Evolutionary conservation across 257 asterid genomes (phyloP), one percentile per base, ranked within the genome.

Genomic region (Petrea volubilis): DNA sequence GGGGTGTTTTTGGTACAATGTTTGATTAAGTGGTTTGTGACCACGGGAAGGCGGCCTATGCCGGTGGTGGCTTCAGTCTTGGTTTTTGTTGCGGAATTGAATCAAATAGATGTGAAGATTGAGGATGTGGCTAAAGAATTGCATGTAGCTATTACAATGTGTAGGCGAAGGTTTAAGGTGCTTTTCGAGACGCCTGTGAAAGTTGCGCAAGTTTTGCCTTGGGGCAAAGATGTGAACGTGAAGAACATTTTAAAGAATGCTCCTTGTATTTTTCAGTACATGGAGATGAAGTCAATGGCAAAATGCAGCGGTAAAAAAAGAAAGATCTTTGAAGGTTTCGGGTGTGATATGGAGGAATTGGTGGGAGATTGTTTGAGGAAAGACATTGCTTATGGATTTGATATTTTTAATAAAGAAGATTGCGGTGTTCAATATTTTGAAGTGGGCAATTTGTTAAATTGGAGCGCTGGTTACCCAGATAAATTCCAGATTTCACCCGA

Each of bases 1-100:
- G 98, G 97, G 34, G 85, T 86, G 47, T 85, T 91, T 77, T 62
- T 94, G 79, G 63, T 94, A 75, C 96, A 94, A 78, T 91, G 97
- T 76, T 84, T 93, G 79, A 83, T 89, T 74, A 94, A 91, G 78
- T 94, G 96, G 97, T 91, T 77, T 66, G 70, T 94, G 47, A 91
- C 95, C 6, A 91, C 97, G 0, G 97, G 96, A 44, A 83, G 95
- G 79, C 77, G 82, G 68, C 97, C 96, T 0, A 79, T 86, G 85
- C 96, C 96, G 1, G 88, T 89, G 68, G 97, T 91, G 78, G 95
- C 83, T 21, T 96, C 95, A 5, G 86, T 91, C 34, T 78, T 89
- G 87, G 85, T 87, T 55, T 85, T 91, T 74, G 90, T 89, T 46
- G 85, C 81, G 3, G 78, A 82, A 69, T 46, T 94, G 79, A 94